Evolutionary conservation across 2,329 filamentous ascomycete species (phyloP), one percentile per base, ranked within the genome.

Genomic region (Colletotrichum acutatum): DNA sequence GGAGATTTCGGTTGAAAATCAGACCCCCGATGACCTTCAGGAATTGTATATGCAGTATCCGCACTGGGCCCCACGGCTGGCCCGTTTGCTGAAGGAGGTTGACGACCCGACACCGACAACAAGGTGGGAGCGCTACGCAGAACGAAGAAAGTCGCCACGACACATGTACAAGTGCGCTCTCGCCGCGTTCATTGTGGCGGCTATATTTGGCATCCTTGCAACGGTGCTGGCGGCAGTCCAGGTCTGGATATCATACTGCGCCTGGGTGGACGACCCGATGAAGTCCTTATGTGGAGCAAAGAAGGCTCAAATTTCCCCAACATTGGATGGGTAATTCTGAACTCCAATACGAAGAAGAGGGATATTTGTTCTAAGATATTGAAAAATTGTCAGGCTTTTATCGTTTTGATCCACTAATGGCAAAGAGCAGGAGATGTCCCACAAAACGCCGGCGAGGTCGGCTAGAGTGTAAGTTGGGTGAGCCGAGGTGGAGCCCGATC

Each of bases 121-220:
- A 0, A 46, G 42, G 1, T 46, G 42, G 42, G 42, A 46, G 2
- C 42, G 42, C 2, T 46, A 46, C 3, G 42, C 42, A 9, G 42
- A 46, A 4, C 7, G 3, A 6, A 46, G 16, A 1, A 46, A 46
- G 8, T 46, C 42, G 16, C 42, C 42, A 0, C 42, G 42, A 19
- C 42, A 46, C 4, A 46, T 46, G 42, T 46, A n/a, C 6, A 46
- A 46, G 16, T 46, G 42, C 16, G 42, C 42, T 9, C 6, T 46
- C 0, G 42, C 16, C 42, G 16, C 42, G 0, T n/a, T 19, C 0
- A n/a, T 46, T 0, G 42, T 46, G 7, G 42, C 42, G 0, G 42
- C 42, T 0, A n/a, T 46, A 2, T n/a, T 46, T 8, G 42, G 42
- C 3, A 46, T 46, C 0, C 19, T 46, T 7, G 19, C 42, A 1